Percentiles rank a stretch among this genome's conserved stretches.
phyloP scores from a whole-genome alignment of 805 yeast species.

The Barnettozyma californica region DNA sequence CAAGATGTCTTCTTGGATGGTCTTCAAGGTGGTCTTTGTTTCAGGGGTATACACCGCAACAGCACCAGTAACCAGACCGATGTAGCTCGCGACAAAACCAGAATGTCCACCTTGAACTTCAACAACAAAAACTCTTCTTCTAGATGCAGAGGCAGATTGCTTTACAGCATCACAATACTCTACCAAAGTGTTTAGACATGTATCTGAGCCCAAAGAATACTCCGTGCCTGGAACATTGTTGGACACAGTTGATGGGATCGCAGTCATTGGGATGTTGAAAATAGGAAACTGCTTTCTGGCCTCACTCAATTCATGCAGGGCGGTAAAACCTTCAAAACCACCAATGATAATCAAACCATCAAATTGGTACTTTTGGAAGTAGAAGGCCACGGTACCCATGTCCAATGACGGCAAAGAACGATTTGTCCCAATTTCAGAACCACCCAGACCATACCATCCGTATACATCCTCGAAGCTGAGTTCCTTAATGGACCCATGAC shows the following conservation, averaged over 20 bases:
- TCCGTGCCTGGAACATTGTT: conserved; percentile 99
- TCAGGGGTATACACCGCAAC: conserved; percentile 90
- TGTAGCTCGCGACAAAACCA: conserved; percentile 86
- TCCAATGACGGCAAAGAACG: conserved; percentile 76
- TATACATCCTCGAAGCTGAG: conserved; percentile 82
- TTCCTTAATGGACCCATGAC: conserved; percentile 78
- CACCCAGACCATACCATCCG: conserved; percentile 86
- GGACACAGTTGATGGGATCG: conserved; percentile 92
- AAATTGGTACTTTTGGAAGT: conserved; percentile 81
- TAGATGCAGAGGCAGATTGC: conserved; percentile 90
- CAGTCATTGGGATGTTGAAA: conserved; percentile 89
- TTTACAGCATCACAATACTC: conserved; percentile 93
- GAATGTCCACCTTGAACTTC: conserved; percentile 98
- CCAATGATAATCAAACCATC: conserved; percentile 92
- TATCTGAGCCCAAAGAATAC: conserved; percentile 91
- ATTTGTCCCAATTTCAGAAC: conserved; percentile 96
- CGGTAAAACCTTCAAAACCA: conserved; percentile 93
- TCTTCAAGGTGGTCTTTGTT: conserved; percentile 60
- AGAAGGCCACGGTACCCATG: conserved; percentile 86
- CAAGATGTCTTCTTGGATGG: conserved; percentile 71
- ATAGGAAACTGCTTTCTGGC: conserved; percentile 81
- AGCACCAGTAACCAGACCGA: conserved; percentile 86
- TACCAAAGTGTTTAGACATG: conserved; percentile 87
- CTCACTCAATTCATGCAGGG: conserved; percentile 74
- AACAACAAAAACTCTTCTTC: conserved; percentile 91